Percentiles rank a stretch among this genome's conserved stretches.
These are phyloP conservation scores for Wallacemonas sp. DNA, from an alignment of 208 protist genomes.

Conservation along the genomic window DNA sequence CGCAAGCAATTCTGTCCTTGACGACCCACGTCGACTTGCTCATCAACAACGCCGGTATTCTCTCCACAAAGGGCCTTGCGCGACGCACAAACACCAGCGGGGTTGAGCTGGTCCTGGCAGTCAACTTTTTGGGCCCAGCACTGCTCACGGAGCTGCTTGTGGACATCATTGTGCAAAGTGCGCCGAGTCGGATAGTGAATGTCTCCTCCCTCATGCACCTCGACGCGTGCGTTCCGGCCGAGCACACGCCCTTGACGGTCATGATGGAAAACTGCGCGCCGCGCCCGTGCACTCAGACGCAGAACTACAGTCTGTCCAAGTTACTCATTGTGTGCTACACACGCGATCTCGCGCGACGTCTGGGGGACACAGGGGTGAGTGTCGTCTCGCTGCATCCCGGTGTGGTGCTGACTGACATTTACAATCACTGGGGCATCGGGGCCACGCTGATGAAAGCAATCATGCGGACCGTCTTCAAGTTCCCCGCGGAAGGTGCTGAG, in stretches of 20 bases:
- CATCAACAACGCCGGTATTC: constrained; percentile 57
- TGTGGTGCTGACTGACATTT: constrained; percentile 55
- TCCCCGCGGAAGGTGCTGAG: constrained; percentile 45
- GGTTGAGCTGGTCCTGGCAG: constrained; percentile 51
- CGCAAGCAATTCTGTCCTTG: constrained; percentile 19
- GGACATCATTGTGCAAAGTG: constrained; percentile 22
- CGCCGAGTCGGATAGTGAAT: constrained; percentile 46
- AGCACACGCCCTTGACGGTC: constrained; percentile 31
- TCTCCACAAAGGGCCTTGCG: constrained; percentile 10
- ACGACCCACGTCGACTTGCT: constrained; percentile 53
- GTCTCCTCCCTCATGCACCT: constrained; percentile 53
- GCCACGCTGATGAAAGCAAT: constrained; percentile 34
- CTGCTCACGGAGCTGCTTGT: constrained; percentile 52
- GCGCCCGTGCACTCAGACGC: constrained; percentile 23
- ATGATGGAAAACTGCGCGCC: constrained; percentile 42
- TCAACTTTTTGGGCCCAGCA: constrained; percentile 53
- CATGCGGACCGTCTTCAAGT: constrained; percentile 56
- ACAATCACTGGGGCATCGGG: constrained; percentile 23
- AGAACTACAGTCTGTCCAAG: constrained; percentile 59
- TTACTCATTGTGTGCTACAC: constrained; percentile 59
- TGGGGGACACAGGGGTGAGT: constrained; percentile 29
- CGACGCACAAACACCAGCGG: constrained; percentile 32
- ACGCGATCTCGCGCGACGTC: constrained; percentile 35
- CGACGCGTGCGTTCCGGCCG: constrained; percentile 33
- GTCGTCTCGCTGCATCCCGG: constrained; percentile 36